These are phyloP conservation scores for Chrysosporium keratinophilum DNA, from an alignment of 2,329 filamentous ascomycete genomes.

Conservation along the genomic window DNA sequence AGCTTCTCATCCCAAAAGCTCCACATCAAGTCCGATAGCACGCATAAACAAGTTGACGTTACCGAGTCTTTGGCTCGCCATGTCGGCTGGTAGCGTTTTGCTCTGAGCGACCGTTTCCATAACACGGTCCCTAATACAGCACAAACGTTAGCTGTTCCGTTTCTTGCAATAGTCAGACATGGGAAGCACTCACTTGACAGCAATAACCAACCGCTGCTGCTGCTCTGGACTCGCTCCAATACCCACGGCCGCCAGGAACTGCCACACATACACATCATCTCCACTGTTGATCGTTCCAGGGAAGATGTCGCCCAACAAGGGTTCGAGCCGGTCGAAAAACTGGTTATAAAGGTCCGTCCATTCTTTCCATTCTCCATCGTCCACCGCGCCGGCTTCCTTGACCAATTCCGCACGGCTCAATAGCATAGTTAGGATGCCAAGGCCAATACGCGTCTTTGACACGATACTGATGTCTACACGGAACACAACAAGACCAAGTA, in stretches of 20 bases:
- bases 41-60: constrained; percentile 99
- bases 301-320: constrained; percentile 74
- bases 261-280: constrained; percentile 96
- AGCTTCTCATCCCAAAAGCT: constrained; percentile 50
- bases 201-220: constrained; percentile 85
- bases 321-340: constrained; percentile 80
- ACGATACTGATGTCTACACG: constrained; percentile 76
- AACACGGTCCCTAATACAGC: constrained; percentile 58
- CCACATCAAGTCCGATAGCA: constrained; percentile 95
- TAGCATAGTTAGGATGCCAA: constrained; percentile 85
- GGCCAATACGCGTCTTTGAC: constrained; percentile 74
- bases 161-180: not conserved
- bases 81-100: constrained; percentile 78
- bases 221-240: constrained; percentile 89
- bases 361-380: constrained; percentile 64
- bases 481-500: constrained; percentile 72
- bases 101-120: constrained; percentile 86
- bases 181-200: constrained; percentile 58
- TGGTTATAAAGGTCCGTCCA: constrained; percentile 77
- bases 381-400: constrained; percentile 64
- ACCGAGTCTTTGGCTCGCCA: constrained; percentile 70
- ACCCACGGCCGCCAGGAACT: constrained; percentile 89
- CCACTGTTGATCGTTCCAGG: constrained; percentile 79
- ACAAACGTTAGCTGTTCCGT: not conserved
- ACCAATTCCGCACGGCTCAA: constrained; percentile 87